phyloP scores from a whole-genome alignment of 805 yeast genomes.

The Candida pseudoglaebosa region DNA sequence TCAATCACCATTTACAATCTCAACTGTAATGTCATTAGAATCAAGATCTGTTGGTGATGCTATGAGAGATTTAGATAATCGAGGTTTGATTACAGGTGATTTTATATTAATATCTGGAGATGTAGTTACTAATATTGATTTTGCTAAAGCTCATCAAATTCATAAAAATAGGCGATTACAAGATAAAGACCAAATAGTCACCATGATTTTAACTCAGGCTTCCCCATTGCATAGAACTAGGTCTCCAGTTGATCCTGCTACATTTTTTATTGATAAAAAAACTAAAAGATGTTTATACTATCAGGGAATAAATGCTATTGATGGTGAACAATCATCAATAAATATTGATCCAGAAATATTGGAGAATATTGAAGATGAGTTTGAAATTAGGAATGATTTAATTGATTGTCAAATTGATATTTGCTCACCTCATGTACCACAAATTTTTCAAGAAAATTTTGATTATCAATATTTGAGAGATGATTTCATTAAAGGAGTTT shows the following conservation, averaged over 20 bases:
- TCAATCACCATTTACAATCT: constrained; percentile 76
- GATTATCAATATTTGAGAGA: constrained; percentile 84
- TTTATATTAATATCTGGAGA: constrained; percentile 90
- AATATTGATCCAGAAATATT: constrained; percentile 80
- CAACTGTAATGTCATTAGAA: constrained; percentile 78
- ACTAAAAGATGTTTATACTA: constrained; percentile 79
- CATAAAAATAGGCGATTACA: constrained; percentile 67
- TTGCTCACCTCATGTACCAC: constrained; percentile 91
- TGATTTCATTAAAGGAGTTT: constrained; percentile 87
- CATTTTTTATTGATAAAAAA: constrained; percentile 73
- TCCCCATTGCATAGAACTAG: constrained; percentile 82
- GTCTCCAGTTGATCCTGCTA: constrained; percentile 75
- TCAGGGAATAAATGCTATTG: constrained; percentile 65
- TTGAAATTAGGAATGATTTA: constrained; percentile 82
- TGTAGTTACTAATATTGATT: constrained; percentile 87
- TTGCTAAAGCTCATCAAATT: constrained; percentile 63
- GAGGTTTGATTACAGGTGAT: constrained; percentile 87
- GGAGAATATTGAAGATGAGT: constrained; percentile 65
- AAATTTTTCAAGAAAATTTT: constrained; percentile 92
- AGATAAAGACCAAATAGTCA: constrained; percentile 89
- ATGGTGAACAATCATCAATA: constrained; percentile 35
- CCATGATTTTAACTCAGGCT: constrained; percentile 89
- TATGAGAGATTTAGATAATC: constrained; percentile 89
- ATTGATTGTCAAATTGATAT: constrained; percentile 96
- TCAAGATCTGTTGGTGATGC: constrained; percentile 94